Base-by-base conservation (phyloP, 192 early-diverging fungal species). In the Coemansia sp. region DNA sequence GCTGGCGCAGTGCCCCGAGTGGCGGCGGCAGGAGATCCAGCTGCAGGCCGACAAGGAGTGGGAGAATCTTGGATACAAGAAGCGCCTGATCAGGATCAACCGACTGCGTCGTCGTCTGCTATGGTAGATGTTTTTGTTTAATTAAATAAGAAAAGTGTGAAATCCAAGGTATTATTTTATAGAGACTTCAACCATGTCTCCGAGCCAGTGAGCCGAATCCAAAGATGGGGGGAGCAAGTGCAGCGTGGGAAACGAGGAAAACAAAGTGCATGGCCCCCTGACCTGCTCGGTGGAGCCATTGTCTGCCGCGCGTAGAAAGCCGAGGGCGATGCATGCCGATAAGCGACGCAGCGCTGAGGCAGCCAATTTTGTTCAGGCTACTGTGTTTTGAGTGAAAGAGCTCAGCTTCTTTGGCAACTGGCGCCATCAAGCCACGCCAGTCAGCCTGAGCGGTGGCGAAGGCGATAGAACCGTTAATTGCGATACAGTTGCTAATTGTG, bases 1-100 rank as follows among this genome's bases (percentile, higher is more conserved):
- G 59, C 21, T 60, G 3, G 71, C 81, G 34, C 71, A 59, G 47
- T 59, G 65, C 42, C 81, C 81, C 36, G 51, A 64, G 56, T 72
- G 72, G 76, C 69, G 76, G 26, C 64, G 66, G 17, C 63, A 69
- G 63, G 72, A 73, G 54, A 64, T 83, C 49, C 72, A 79, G 60
- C 51, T 42, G 5, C 51, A 74, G 62, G 66, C 64, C 10, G 81
- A 83, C 40, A 34, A 48, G 22, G 70, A 74, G 52, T 83, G 81
- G 81, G 69, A 66, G 50, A 59, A 60, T 37, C 54, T 79, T 23
- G 81, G 81, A 1, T 79, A 75, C 63, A 78, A 79, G 62, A 72
- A 72, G 62, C 75, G 76, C 9, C 56, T 83, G 60, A 83, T 79
- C 47, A 53, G 64, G 57, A 60, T 83, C 51, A 79, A 83, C 66